Base-by-base conservation (phyloP, 805 yeast species). In the Yarrowia osloensis region DNA sequence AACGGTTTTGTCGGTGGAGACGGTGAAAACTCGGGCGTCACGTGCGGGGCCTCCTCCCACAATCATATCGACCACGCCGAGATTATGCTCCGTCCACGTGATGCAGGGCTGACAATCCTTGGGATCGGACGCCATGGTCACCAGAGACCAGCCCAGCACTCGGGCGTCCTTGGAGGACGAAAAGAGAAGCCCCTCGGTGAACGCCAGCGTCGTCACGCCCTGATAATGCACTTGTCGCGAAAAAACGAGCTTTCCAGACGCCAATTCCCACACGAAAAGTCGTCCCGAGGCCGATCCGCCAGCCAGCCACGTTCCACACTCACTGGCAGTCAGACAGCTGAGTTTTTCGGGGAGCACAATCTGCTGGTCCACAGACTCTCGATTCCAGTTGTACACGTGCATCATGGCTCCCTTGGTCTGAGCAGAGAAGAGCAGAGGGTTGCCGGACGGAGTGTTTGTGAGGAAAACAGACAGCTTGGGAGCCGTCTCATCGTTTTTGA, bases 211-310 rank as follows among this genome's bases (percentile, higher is more conserved):
- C 0, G 88, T 82, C 8, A 91, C 83, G 7, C 82, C 80, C 77
- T 94, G 98, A 76, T 91, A 94, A 78, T 94, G 98, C 0, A 91
- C 88, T 62, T 90, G 93, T 73, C 85, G 86, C 4, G 86, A 96
- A 55, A 84, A 80, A 26, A 93, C 73, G 55, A 95, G 80, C 26
- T 85, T 77, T 0, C 98, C 98, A 1, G 95, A 88, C 11, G 82
- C 76, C 63, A 93, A 74, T 72, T 91, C 97, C 98, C 98, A 94
- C 0, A 93, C 76, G 73, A 89, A 89, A 17, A 95, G 70, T 70
- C 87, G 84, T 13, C 98, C 98, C n/a, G 88, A 73, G 68, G 80
- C 74, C 65, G 95, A 82, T 68, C 94, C 92, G 50, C 88, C 96
- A 7, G 86, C 88, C 28, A 95, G 72, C 76, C 71, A 79, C 67